Evolutionary conservation across 2,329 filamentous ascomycete genomes (phyloP).

Genomic region (Penicillium occitanis): DNA sequence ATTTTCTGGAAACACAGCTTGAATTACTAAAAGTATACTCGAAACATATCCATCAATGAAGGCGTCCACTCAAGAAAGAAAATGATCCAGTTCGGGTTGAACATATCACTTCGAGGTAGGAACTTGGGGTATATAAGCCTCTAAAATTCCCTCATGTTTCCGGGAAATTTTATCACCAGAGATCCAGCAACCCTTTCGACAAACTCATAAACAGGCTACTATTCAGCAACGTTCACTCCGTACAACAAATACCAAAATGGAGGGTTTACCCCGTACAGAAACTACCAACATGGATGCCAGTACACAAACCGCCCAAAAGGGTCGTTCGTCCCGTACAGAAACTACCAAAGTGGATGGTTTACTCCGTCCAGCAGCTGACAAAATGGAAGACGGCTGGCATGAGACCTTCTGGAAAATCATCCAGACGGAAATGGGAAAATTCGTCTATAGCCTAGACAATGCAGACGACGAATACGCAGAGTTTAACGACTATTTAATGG

Average conservation of each 20-base stretch:
- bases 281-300: background rate
- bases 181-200: background rate
- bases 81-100: background rate
- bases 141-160: background rate
- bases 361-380: no score
- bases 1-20: background rate
- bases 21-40: background rate
- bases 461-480: background rate
- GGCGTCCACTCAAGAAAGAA: background rate
- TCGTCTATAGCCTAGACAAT: background rate
- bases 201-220: background rate
- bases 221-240: background rate
- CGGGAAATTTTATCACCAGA: background rate
- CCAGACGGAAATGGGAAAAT: background rate
- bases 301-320: no score
- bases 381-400: background rate
- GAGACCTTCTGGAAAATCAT: background rate
- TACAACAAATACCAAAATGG: background rate
- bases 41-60: background rate
- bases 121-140: background rate
- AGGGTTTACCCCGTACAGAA: background rate
- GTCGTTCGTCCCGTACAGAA: background rate
- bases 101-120: background rate
- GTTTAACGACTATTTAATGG: background rate
- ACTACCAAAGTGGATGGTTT: background rate